Conservation (phyloP, 2,329 filamentous ascomycete species). For the Colletotrichum higginsianum region DNA sequence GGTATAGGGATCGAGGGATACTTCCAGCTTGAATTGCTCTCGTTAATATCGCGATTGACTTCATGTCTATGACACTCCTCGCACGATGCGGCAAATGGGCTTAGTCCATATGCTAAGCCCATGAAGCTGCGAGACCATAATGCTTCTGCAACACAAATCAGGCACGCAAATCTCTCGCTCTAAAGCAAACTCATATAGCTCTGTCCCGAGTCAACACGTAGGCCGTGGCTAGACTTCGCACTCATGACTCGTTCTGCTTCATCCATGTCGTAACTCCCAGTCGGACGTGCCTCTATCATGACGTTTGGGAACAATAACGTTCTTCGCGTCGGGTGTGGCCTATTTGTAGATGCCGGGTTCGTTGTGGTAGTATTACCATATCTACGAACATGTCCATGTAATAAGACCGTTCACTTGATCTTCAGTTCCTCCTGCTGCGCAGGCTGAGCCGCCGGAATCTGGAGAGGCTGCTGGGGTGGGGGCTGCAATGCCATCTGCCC, state of each 20-base stretch:
- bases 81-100: not conserved
- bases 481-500: conserved; percentile 2
- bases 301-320: too few relatives aligned
- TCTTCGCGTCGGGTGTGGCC: too few relatives aligned
- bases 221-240: not conserved
- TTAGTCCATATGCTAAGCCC: not conserved
- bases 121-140: not conserved
- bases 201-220: not conserved
- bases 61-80: not conserved
- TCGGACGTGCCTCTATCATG: not conserved
- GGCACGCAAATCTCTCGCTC: not conserved
- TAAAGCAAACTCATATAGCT: not conserved
- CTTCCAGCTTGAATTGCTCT: not conserved
- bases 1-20: not conserved
- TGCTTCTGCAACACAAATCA: not conserved
- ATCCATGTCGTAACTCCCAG: not conserved
- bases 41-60: not conserved
- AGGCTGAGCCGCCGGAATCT: not conserved
- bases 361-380: not conserved
- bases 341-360: not conserved
- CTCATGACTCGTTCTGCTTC: not conserved
- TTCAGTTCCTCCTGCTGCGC: conserved; percentile 24
- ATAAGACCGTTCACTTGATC: not conserved
- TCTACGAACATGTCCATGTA: too few relatives aligned
- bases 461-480: conserved; percentile 16